Base-by-base conservation (phyloP, 192 early-diverging fungal species). In the Linderina pennispora region DNA sequence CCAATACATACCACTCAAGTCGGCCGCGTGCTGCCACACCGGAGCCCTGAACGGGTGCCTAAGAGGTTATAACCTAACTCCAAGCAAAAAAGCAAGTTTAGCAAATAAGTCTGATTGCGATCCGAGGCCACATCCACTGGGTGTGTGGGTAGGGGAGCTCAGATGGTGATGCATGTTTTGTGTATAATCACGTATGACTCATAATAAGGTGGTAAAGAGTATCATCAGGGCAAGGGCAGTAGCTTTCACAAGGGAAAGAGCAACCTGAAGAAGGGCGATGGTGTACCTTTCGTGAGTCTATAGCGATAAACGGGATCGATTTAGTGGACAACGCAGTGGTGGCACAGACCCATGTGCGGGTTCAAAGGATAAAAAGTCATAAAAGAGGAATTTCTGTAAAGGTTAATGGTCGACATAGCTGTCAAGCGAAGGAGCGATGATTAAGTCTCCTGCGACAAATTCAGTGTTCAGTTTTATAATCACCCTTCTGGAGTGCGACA, bases 341-440 rank as follows among this genome's bases (percentile, higher is more conserved):
- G n/a, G n/a, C n/a, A n/a, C n/a, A n/a, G n/a, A n/a, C n/a, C n/a
- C n/a, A n/a, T n/a, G 21, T 21, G 37, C 36, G 21, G 38, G 25
- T 26, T 34, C 23, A 48, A n/a, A n/a, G n/a, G n/a, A n/a, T n/a
- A n/a, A n/a, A 23, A 55, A 60, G 62, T 70, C 66, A 70, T 59
- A 70, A 70, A 70, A 59, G 66, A 70, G 66, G 66, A 70, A 70
- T 62, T 62, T 58, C 66, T 55, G 50, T 34, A 58, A 40, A 40
- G 9, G 28, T 44, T 40, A 14, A 19, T 51, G 49, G 40, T 70
- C 66, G 45, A 70, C 66, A 70, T 45, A 70, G 44, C 41, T 62
- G 66, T 62, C 66, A n/a, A 70, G 66, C 66, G 66, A 70, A 59
- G 66, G 66, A 70, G 47, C 45, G 52, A 67, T 50, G 55, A 61